Evolutionary conservation across 345 rosid genomes (phyloP).

Genomic region (Eucalyptus erythrocorys): DNA sequence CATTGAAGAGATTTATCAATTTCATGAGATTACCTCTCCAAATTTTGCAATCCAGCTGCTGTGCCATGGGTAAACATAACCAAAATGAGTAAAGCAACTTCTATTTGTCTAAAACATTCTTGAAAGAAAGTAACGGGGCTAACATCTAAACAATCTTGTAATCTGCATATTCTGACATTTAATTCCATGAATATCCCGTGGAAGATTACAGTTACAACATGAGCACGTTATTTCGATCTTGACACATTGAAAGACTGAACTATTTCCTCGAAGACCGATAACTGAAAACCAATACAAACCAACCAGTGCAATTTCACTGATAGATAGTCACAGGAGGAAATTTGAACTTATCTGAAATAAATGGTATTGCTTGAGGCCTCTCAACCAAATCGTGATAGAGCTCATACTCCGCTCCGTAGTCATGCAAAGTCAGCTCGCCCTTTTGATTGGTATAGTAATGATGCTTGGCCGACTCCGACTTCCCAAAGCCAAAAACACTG

Average conservation of each 20-base stretch:
- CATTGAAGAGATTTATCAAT: not conserved
- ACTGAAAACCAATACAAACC: not conserved
- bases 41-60: not conserved
- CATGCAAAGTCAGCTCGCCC: constrained; percentile 72
- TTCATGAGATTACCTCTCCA: not conserved
- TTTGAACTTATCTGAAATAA: constrained; percentile 50
- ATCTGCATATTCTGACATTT: not conserved
- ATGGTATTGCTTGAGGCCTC: constrained; percentile 56
- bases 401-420: constrained; percentile 71
- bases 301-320: constrained; percentile 19
- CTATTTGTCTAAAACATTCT: not conserved
- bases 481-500: constrained; percentile 77
- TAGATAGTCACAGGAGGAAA: constrained; percentile 57
- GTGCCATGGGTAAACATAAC: not conserved
- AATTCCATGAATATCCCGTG: not conserved
- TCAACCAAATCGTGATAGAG: constrained; percentile 52
- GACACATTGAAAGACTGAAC: not conserved
- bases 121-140: not conserved
- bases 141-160: not conserved
- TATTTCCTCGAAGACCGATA: not conserved
- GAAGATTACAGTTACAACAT: not conserved
- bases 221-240: not conserved
- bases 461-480: constrained; percentile 50
- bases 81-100: not conserved
- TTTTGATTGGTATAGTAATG: constrained; percentile 92